phyloP scores from a whole-genome alignment of 75 land plant genomes.

The Gnetum montanum region DNA sequence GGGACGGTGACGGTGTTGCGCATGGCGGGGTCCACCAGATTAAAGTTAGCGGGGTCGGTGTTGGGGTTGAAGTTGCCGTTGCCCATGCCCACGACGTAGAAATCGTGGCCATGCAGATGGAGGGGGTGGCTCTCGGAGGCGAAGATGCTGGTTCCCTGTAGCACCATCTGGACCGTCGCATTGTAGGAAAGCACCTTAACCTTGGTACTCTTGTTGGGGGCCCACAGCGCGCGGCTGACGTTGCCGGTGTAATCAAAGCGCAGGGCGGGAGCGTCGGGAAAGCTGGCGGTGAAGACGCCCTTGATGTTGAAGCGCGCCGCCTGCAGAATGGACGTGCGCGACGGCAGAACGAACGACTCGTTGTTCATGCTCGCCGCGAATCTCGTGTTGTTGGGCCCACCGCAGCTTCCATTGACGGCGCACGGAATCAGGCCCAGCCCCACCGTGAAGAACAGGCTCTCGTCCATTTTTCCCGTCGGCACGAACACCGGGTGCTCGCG shows the following conservation, averaged over 20 bases:
- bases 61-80: conserved; percentile 30
- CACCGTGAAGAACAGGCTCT: conserved; percentile 40
- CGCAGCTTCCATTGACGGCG: conserved; percentile 9
- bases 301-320: conserved; percentile 6
- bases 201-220: conserved; percentile 18
- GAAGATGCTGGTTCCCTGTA: conserved; percentile 35
- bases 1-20: conserved; percentile 29
- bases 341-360: conserved; percentile 16
- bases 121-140: conserved; percentile 30
- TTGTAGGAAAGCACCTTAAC: conserved; percentile 21
- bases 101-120: conserved; percentile 42
- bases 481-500: background rate
- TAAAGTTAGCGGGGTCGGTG: conserved; percentile 15
- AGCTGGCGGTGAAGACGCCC: conserved; percentile 13
- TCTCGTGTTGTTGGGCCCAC: conserved; percentile 3
- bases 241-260: conserved; percentile 17
- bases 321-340: conserved; percentile 22
- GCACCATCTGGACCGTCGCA: conserved; percentile 27
- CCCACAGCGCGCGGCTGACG: background rate
- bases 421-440: conserved; percentile 30
- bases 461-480: conserved; percentile 12
- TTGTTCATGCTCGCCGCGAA: conserved; percentile 17
- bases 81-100: conserved; percentile 36
- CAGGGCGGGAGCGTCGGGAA: conserved; percentile 14
- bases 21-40: conserved; percentile 34